Percentiles rank a stretch among this genome's conserved stretches.
Conservation (phyloP, 768 basidiomycete genomes). For the Tricholomella constricta region DNA sequence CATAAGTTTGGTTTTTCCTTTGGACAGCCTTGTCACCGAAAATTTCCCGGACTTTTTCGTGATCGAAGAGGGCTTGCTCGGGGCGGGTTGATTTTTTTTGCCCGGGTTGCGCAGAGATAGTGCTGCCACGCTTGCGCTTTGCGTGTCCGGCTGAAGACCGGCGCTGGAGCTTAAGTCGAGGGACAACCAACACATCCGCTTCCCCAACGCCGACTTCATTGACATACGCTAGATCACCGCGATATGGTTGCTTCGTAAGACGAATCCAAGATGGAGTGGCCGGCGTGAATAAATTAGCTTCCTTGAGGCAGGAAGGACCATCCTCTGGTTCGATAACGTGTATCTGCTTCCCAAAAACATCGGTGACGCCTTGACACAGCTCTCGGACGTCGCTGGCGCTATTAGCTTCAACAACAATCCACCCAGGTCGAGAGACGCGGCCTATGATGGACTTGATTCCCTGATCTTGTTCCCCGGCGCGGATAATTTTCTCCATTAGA, state of each 20-base stretch:
- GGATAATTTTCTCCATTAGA: no score
- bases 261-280: neutral
- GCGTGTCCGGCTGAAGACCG: neutral
- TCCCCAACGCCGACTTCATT: neutral
- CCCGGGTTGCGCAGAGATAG: no score
- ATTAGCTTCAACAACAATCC: no score
- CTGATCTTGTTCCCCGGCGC: no score
- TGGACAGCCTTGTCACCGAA: neutral
- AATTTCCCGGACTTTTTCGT: neutral
- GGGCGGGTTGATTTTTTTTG: no score
- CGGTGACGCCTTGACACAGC: no score
- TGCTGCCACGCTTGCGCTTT: neutral
- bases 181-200: constrained; percentile 1
- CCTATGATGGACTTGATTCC: no score
- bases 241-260: neutral
- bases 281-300: neutral
- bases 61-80: neutral
- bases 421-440: no score
- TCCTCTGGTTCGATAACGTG: neutral
- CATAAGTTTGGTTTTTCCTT: neutral
- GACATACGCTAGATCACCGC: neutral
- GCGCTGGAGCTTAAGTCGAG: neutral
- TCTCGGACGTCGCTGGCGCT: no score
- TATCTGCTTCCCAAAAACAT: constrained; percentile 4
- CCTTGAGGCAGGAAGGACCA: neutral